Evolutionary conservation across 164 flowering plant genomes (phyloP), one percentile per base, ranked within the genome.

Genomic region (Tetrastigma voinierianum): DNA sequence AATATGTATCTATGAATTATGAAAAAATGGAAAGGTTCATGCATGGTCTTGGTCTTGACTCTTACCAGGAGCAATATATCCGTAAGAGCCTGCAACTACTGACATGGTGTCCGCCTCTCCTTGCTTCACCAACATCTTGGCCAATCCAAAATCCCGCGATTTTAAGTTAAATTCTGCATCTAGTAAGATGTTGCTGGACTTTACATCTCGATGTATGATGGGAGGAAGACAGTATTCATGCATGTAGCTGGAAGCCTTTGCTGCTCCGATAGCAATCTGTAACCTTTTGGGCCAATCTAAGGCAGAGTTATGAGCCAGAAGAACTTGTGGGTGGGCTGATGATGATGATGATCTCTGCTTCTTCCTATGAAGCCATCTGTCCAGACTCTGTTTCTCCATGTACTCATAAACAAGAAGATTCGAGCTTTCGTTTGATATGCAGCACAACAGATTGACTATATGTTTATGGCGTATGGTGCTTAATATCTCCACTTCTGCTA

Each of bases 131-230:
- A 91, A 67, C 67, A 84, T 76, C 78, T 78, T 86, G 10, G 97
- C 98, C 17, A 94, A 60, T 10, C 98, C 98, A 62, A 94, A 94
- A 75, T 94, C n/a, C n/a, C 98, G 97, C 93, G 1, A 94, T 79
- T 55, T 57, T 83, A 1, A 96, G 91, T 20, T 78, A 75, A 81
- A 88, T 88, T 13, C 80, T 84, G 1, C 74, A 63, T 94, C 97
- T 71, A 94, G 57, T 72, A 94, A 72, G 15, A 94, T 94, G 54
- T 94, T 94, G 74, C 95, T 90, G 0, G 96, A 83, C 74, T 94
- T 94, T 47, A 94, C 88, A 57, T 94, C n/a, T n/a, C 97, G 81
- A 44, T 94, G 98, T 66, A 94, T 67, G 67, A 81, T 0, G 93
- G 84, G 0, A 89, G 90, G 13, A 82, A 77, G n/a, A 68, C 96